Evolutionary conservation across 1,139 yeast genomes (phyloP).

Genomic region (Suhomyces choctaworum): DNA sequence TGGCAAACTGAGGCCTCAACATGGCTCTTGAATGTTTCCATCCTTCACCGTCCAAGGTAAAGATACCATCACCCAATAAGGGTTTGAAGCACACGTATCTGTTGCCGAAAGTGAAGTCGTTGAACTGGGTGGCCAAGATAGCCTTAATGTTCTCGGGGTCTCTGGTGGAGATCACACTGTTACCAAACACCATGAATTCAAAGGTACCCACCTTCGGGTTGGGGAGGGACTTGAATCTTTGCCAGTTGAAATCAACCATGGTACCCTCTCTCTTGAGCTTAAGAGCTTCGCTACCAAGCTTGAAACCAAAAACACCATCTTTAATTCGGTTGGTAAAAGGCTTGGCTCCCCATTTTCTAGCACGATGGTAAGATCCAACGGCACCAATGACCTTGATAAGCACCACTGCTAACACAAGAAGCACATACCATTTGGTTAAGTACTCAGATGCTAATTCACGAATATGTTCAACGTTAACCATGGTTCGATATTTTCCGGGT

Average conservation of each 20-base stretch:
- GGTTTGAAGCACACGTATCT: constrained; percentile 47
- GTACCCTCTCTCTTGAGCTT: constrained; percentile 15
- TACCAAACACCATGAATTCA: constrained; percentile 17
- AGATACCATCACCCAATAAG: constrained; percentile 57
- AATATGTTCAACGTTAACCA: not conserved
- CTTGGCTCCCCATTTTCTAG: constrained; percentile 14
- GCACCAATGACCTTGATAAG: constrained; percentile 1
- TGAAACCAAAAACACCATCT: constrained; percentile 19
- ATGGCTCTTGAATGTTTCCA: constrained; percentile 61
- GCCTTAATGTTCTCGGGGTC: constrained; percentile 39
- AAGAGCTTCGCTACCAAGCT: constrained; percentile 8
- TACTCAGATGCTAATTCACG: not conserved
- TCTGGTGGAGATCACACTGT: constrained; percentile 17
- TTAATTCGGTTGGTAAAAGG: constrained; percentile 7
- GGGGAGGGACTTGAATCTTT: constrained; percentile 7
- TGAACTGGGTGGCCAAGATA: constrained; percentile 45
- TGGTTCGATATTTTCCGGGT: no score
- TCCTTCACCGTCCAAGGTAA: constrained; percentile 54
- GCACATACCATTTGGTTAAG: constrained; percentile 11
- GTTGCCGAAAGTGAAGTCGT: constrained; percentile 52
- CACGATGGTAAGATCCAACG: constrained; percentile 2
- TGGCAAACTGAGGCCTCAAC: constrained; percentile 59
- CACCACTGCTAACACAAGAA: constrained; percentile 4
- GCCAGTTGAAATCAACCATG: constrained; percentile 13
- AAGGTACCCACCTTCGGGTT: constrained; percentile 16